Percentiles rank a stretch among this genome's conserved stretches.
Conservation (phyloP, 1,139 yeast species). For the Yamadazyma buinensis region DNA sequence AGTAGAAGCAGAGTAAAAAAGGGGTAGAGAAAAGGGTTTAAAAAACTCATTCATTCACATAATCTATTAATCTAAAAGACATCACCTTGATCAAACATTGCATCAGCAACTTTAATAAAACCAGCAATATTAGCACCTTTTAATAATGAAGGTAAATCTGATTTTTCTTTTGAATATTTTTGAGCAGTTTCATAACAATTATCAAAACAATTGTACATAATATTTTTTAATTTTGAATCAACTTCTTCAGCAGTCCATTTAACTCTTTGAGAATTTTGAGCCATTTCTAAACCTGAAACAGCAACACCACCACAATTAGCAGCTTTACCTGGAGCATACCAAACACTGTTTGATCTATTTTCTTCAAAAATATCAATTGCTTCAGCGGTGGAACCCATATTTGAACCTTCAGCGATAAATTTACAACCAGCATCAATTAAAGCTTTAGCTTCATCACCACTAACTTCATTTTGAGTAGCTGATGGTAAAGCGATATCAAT, state of each 20-base stretch:
- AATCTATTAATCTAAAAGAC: constrained; percentile 39
- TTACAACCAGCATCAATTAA: constrained; percentile 89
- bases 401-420: constrained; percentile 97
- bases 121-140: constrained; percentile 99
- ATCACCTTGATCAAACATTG: constrained; percentile 98
- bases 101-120: constrained; percentile 96
- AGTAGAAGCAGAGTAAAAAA: no score
- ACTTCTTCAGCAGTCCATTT: constrained; percentile 88
- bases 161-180: constrained; percentile 70
- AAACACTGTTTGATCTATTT: constrained; percentile 72
- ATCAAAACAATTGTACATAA: constrained; percentile 91
- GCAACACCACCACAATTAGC: constrained; percentile 99
- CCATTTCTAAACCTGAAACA: constrained; percentile 98
- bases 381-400: constrained; percentile 98
- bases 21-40: no score
- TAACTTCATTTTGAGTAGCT: constrained; percentile 97
- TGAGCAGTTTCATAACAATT: constrained; percentile 87
- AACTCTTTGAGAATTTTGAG: constrained; percentile 95
- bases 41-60: no score
- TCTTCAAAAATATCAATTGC: constrained; percentile 94
- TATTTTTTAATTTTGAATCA: constrained; percentile 79
- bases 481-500: constrained; percentile 96
- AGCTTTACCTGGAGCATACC: constrained; percentile 99
- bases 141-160: constrained; percentile 83
- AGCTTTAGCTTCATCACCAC: constrained; percentile 95